These are phyloP conservation scores for Scutellaria galericulata DNA, from an alignment of 257 asterid genomes.

Conservation along the genomic window DNA sequence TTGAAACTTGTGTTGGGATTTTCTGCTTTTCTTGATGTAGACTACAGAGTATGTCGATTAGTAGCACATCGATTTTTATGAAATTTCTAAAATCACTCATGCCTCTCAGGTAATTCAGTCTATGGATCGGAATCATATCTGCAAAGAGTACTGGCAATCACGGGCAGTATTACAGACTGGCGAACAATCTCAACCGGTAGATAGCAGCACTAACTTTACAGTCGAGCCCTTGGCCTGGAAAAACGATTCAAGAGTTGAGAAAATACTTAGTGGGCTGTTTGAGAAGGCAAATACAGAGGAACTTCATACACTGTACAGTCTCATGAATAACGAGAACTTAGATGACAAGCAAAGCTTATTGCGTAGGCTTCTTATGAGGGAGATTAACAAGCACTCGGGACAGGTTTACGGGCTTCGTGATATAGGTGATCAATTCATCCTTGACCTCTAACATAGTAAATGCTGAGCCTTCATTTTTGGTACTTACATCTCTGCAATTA, in stretches of 20 bases:
- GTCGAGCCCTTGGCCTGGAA: slow-evolving; percentile 36
- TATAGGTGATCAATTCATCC: neutral
- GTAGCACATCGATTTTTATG: too few relatives aligned
- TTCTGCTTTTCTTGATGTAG: slow-evolving; percentile 1
- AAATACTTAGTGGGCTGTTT: slow-evolving; percentile 54
- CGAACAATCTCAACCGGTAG: slow-evolving; percentile 42
- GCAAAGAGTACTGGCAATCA: slow-evolving; percentile 77
- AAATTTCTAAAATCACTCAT: neutral
- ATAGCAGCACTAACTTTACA: slow-evolving; percentile 39
- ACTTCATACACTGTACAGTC: slow-evolving; percentile 58
- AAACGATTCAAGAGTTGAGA: slow-evolving; percentile 35
- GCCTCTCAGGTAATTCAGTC: slow-evolving; percentile 69
- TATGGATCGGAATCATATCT: slow-evolving; percentile 67
- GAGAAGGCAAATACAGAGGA: slow-evolving; percentile 75
- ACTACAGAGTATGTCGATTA: neutral
- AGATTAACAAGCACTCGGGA: slow-evolving; percentile 53
- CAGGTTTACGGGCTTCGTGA: slow-evolving; percentile 37
- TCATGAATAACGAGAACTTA: slow-evolving; percentile 45
- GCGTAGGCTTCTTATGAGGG: slow-evolving; percentile 57
- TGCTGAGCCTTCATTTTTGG: slow-evolving; percentile 11
- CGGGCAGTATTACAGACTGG: slow-evolving; percentile 72
- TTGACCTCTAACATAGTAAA: slow-evolving; percentile 1
- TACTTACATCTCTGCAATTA: neutral
- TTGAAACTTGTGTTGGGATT: neutral
- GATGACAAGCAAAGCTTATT: slow-evolving; percentile 51